Evolutionary conservation across 148 eudicot species (phyloP), one percentile per base, ranked within the genome.

Genomic region (Cornus florida): DNA sequence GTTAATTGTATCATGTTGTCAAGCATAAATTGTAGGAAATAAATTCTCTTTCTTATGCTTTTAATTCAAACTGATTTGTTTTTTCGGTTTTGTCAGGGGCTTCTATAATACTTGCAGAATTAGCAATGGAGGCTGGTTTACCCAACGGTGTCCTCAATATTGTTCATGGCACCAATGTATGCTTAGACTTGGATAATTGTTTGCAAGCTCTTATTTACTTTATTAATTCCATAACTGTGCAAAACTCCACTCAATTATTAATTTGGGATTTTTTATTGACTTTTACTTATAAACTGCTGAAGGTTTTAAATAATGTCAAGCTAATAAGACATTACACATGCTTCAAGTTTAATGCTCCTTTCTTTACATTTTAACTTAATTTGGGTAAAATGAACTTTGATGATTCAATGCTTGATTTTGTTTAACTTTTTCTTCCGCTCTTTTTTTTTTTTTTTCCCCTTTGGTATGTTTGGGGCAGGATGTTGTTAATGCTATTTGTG

Each of bases 91-190:
- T 64, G 78, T 22, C 84, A 96, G 99, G 99, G 78, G 98, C 99
- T 67, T 92, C 97, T 35, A 82, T 96, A 75, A 82, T 94, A 86
- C 95, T 96, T 70, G 98, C 99, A 19, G 92, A 96, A 89, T 84
- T 96, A 81, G 99, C 99, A 17, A 89, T 88, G 94, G 99, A 96
- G 87, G 99, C 99, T 84, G 99, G 99, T 84, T 86, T 96, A 72
- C 99, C 99, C 65, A 88, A 88, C 68, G 99, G 99, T 72, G 99
- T 96, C 46, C 83, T 94, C 70, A 96, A 94, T 84, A 89, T 96
- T 80, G 97, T 96, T 71, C 98, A 94, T 82, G 99, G 99, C 72
- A 92, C 99, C 79, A 82, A 91, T 86, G 99, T 96, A 93, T 81
- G 92, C 70, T 75, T 56, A 75, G 39, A 24, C 20, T 48, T 69